phyloP scores from a whole-genome alignment of 1,139 yeast genomes.

The Yamadazyma diddensiae region DNA sequence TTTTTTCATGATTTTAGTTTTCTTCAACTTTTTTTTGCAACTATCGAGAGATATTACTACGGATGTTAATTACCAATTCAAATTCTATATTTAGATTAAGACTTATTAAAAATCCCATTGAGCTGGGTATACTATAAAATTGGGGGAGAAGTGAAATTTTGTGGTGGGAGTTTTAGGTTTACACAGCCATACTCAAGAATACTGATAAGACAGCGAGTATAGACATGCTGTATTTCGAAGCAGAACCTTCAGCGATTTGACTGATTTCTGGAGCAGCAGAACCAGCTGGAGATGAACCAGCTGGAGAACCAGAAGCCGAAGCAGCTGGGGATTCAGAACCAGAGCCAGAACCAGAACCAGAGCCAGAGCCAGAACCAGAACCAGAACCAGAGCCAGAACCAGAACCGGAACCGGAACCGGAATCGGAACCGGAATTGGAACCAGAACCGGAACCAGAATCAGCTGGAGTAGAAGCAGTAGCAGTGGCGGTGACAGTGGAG shows the following conservation, averaged over 20 bases:
- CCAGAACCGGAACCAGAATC: conserved; percentile 5
- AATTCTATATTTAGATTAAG: conserved; percentile 1
- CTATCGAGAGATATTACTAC: no score
- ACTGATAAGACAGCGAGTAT: conserved; percentile 6
- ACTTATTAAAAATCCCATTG: conserved; percentile 2
- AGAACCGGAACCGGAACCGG: conserved; percentile 7
- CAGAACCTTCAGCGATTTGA: conserved; percentile 8
- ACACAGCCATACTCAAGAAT: conserved; percentile 4
- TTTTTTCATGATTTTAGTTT: no score
- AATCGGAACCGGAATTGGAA: conserved; percentile 3
- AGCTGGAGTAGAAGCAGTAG: conserved; percentile 3
- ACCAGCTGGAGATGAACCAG: conserved; percentile 1
- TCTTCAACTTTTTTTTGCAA: no score
- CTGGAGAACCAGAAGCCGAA: conserved; percentile 2
- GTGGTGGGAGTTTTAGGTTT: not conserved
- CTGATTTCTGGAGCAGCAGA: conserved; percentile 5
- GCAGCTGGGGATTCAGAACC: conserved; percentile 2
- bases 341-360: conserved; percentile 5
- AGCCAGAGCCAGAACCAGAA: not conserved
- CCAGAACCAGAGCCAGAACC: conserved; percentile 3
- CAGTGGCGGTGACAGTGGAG: conserved; percentile 3
- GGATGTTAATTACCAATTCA: not conserved
- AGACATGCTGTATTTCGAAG: conserved; percentile 7
- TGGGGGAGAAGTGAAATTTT: not conserved
- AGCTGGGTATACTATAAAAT: not conserved